phyloP scores from a whole-genome alignment of 495 filamentous ascomycete species.

The Lophiotrema nucula region DNA sequence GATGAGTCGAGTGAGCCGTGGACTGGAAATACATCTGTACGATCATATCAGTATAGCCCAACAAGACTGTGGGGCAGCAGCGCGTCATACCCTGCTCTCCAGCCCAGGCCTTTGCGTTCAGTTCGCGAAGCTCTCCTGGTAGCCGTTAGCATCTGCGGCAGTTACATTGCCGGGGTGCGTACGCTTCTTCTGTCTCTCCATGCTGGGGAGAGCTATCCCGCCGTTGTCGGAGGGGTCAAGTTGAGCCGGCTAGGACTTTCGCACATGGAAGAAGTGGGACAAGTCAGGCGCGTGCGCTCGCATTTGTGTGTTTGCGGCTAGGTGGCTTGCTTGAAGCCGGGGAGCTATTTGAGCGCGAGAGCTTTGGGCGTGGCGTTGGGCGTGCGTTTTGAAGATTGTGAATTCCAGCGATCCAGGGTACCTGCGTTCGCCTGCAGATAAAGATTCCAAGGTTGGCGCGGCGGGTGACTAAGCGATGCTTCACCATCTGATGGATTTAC shows the following conservation, averaged over 20 bases:
- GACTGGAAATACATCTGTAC: constrained; percentile 74
- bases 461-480: too few relatives aligned
- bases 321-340: too few relatives aligned
- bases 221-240: constrained; percentile 25
- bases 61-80: not conserved
- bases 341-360: too few relatives aligned
- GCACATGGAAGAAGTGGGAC: constrained; percentile 29
- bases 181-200: constrained; percentile 89
- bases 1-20: constrained; percentile 86
- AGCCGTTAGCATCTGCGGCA: constrained; percentile 12
- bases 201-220: constrained; percentile 41
- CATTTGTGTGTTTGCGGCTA: constrained; percentile 28
- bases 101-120: constrained; percentile 85
- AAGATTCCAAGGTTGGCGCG: too few relatives aligned
- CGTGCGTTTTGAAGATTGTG: too few relatives aligned
- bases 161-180: constrained; percentile 20
- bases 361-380: too few relatives aligned
- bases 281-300: constrained; percentile 23
- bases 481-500: too few relatives aligned
- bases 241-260: constrained; percentile 20
- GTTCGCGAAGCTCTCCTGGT: constrained; percentile 80
- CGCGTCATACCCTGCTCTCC: constrained; percentile 70
- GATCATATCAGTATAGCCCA: constrained; percentile 29
- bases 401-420: too few relatives aligned
- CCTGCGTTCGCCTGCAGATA: too few relatives aligned